These are phyloP conservation scores for Funneliformis caledonium DNA, from an alignment of 371 early-diverging fungal species.

Conservation along the genomic window DNA sequence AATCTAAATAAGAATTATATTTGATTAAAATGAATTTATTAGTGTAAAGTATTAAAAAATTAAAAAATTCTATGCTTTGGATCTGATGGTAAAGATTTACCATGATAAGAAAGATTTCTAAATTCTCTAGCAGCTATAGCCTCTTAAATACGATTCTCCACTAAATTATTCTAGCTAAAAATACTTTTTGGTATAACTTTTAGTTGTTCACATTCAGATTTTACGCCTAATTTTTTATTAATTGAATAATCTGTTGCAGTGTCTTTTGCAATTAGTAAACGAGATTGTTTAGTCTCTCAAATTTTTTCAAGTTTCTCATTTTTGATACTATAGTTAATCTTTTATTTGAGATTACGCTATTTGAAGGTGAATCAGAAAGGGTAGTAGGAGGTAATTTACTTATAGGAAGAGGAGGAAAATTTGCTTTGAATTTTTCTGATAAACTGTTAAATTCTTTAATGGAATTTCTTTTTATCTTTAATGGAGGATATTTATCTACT, in stretches of 20 bases:
- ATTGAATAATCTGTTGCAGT: conserved; percentile 14
- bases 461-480: conserved; percentile 11
- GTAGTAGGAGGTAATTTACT: too few species aligned
- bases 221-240: not conserved
- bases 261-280: conserved; percentile 23
- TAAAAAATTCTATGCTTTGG: not conserved
- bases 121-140: conserved; percentile 9
- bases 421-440: not conserved
- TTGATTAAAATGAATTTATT: not conserved
- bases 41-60: not conserved
- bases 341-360: not conserved
- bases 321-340: not conserved
- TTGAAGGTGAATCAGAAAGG: not conserved
- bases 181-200: conserved; percentile 6
- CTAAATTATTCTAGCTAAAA: not conserved
- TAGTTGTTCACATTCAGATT: not conserved
- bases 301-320: conserved; percentile 19
- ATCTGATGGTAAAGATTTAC: conserved; percentile 22
- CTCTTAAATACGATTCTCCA: conserved; percentile 24
- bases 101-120: conserved; percentile 14
- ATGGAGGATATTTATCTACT: conserved; percentile 32
- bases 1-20: conserved; percentile 7
- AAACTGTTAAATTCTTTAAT: conserved; percentile 12
- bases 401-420: not conserved
- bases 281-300: not conserved